Evolutionary conservation across 2,329 filamentous ascomycete species (phyloP).

Genomic region (Cladosporium sp.): DNA sequence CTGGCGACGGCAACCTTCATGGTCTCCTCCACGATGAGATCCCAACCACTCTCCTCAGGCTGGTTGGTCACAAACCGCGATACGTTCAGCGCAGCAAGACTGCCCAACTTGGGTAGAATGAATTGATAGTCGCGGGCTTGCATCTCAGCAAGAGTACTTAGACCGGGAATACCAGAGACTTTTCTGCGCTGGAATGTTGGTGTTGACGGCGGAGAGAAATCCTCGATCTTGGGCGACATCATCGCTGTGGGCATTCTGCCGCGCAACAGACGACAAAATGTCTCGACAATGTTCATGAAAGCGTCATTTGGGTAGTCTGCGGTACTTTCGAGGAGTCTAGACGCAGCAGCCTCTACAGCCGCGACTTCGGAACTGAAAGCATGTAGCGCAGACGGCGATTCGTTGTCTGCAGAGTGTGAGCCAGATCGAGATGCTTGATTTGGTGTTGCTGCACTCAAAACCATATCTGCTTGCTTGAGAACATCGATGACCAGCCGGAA

Average conservation of each 20-base stretch:
- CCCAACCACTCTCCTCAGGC: slow-evolving; percentile 74
- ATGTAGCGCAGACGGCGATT: slow-evolving; percentile 31
- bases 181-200: slow-evolving; percentile 35
- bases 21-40: slow-evolving; percentile 59
- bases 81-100: slow-evolving; percentile 47
- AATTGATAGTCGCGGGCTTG: slow-evolving; percentile 49
- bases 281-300: slow-evolving; percentile 74
- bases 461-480: slow-evolving; percentile 86
- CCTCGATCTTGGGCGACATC: slow-evolving; percentile 5
- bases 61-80: slow-evolving; percentile 66
- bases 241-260: slow-evolving; percentile 30
- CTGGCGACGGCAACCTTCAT: slow-evolving; percentile 48
- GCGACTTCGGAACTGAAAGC: slow-evolving; percentile 72
- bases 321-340: slow-evolving; percentile 86
- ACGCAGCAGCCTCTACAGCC: slow-evolving; percentile 84
- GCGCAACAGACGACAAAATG: slow-evolving; percentile 70
- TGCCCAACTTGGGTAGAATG: slow-evolving; percentile 50
- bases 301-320: slow-evolving; percentile 82
- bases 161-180: slow-evolving; percentile 46
- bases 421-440: slow-evolving; percentile 28
- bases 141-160: slow-evolving; percentile 40
- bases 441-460: slow-evolving; percentile 58
- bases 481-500: slow-evolving; percentile 94
- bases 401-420: slow-evolving; percentile 25
- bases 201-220: slow-evolving; percentile 27